Conservation (phyloP, 192 early-diverging fungal species). For the Coemansia sp. region DNA sequence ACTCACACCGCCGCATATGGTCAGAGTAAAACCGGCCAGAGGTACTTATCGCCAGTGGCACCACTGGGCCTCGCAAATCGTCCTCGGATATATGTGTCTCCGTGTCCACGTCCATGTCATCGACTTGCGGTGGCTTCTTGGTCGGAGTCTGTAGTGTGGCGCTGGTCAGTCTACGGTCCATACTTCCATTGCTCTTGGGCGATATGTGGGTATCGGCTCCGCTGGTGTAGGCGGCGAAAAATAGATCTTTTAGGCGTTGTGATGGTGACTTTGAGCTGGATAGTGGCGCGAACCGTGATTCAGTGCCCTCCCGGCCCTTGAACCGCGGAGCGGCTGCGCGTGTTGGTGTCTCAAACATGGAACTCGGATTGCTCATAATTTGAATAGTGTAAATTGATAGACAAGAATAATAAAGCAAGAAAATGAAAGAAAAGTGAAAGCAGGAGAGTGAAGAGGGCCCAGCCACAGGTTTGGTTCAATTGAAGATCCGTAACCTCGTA, state of each 20-base stretch:
- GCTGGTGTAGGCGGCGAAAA: constrained; percentile 53
- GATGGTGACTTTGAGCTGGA: constrained; percentile 39
- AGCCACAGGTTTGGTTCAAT: background rate
- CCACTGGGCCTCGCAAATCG: constrained; percentile 27
- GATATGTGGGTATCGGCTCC: constrained; percentile 21
- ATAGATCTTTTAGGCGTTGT: constrained; percentile 51
- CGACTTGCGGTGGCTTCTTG: constrained; percentile 19
- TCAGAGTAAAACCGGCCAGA: constrained; percentile 54
- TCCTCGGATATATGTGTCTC: constrained; percentile 31
- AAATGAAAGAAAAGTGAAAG: background rate
- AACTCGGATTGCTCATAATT: constrained; percentile 24
- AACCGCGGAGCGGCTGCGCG: constrained; percentile 30
- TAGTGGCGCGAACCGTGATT: background rate
- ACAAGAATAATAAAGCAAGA: background rate
- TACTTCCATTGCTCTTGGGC: constrained; percentile 12
- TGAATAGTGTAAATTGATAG: background rate
- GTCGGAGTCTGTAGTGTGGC: constrained; percentile 39
- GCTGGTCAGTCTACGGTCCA: constrained; percentile 17
- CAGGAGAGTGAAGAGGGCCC: background rate
- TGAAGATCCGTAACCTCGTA: background rate
- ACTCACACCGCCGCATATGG: constrained; percentile 56
- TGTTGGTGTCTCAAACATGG: constrained; percentile 38
- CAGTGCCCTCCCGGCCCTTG: constrained; percentile 17
- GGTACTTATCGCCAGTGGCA: constrained; percentile 43
- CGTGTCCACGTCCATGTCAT: constrained; percentile 45